These are phyloP conservation scores for Yamadazyma friedrichii DNA, from an alignment of 1,139 yeast genomes.

Conservation along the genomic window DNA sequence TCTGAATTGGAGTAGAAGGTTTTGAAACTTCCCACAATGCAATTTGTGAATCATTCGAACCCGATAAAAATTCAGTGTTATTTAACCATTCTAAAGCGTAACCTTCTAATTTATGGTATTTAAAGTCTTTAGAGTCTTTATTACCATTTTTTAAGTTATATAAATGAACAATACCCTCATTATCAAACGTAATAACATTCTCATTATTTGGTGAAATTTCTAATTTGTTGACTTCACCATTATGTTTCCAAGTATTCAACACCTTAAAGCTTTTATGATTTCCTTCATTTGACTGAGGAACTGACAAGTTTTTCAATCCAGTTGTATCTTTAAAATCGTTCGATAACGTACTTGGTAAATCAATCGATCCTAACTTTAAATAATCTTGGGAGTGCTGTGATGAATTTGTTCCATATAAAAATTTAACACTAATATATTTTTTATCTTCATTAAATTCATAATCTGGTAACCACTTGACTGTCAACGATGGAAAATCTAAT, in stretches of 20 bases:
- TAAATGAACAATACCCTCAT: constrained; percentile 47
- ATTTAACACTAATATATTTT: constrained; percentile 36
- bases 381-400: constrained; percentile 38
- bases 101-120: constrained; percentile 66
- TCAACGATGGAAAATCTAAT: constrained; percentile 58
- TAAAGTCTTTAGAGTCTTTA: constrained; percentile 36
- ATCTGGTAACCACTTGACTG: constrained; percentile 50
- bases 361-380: constrained; percentile 46
- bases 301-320: constrained; percentile 22
- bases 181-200: constrained; percentile 49
- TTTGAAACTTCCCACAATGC: constrained; percentile 65
- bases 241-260: constrained; percentile 49
- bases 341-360: constrained; percentile 51
- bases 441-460: constrained; percentile 33
- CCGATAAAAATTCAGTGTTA: constrained; percentile 54
- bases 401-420: constrained; percentile 51
- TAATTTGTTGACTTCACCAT: constrained; percentile 53
- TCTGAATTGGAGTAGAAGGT: constrained; percentile 42
- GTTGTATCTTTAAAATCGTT: constrained; percentile 25
- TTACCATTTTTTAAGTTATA: constrained; percentile 28
- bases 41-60: constrained; percentile 64
- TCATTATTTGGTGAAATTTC: constrained; percentile 35
- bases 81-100: constrained; percentile 67
- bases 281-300: constrained; percentile 22
- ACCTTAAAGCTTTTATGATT: constrained; percentile 27